A percentile compares a stretch with the other conserved stretches of the same genome.
Evolutionary conservation across 1,284 basidiomycete species (phyloP).

Genomic region (Kalmanozyma brasiliensis): DNA sequence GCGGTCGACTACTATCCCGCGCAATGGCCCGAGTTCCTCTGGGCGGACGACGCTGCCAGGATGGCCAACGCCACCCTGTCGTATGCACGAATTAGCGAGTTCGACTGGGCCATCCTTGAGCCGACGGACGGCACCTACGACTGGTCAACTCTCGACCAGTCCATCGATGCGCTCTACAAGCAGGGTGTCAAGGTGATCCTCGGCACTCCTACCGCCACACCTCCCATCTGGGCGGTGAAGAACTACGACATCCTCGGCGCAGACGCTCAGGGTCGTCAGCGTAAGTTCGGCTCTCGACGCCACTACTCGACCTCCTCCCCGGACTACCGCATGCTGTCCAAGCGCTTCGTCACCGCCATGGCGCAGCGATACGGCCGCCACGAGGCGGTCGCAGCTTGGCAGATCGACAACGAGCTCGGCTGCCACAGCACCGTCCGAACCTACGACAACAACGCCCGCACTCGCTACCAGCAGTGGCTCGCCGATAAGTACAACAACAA

Average conservation of each 20-base stretch:
- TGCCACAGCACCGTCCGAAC: conserved; percentile 42
- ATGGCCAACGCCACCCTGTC: conserved; percentile 45
- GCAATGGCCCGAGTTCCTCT: conserved; percentile 45
- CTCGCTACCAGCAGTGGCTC: conserved; percentile 47
- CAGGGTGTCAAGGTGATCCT: conserved; percentile 54
- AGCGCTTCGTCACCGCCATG: conserved; percentile 40
- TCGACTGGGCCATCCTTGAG: conserved; percentile 53
- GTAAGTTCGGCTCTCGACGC: conserved; percentile 42
- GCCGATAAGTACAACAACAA: conserved; percentile 46
- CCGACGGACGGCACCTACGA: conserved; percentile 47
- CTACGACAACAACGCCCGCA: conserved; percentile 38
- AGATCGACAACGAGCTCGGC: conserved; percentile 52
- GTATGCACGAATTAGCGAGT: conserved; percentile 51
- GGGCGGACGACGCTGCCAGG: conserved; percentile 37
- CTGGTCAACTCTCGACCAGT: conserved; percentile 37
- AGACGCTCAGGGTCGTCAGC: conserved; percentile 29
- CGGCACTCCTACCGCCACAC: conserved; percentile 48
- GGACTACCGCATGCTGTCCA: conserved; percentile 45
- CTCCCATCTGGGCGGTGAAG: conserved; percentile 49
- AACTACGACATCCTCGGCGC: conserved; percentile 51
- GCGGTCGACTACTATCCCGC: conserved; percentile 56
- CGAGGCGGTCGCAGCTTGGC: conserved; percentile 37
- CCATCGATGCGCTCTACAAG: conserved; percentile 32
- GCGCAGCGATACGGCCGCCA: conserved; percentile 47
- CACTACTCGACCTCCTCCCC: conserved; percentile 45